Evolutionary conservation across 345 rosid species (phyloP).

Genomic region (Dipteronia sinensis): DNA sequence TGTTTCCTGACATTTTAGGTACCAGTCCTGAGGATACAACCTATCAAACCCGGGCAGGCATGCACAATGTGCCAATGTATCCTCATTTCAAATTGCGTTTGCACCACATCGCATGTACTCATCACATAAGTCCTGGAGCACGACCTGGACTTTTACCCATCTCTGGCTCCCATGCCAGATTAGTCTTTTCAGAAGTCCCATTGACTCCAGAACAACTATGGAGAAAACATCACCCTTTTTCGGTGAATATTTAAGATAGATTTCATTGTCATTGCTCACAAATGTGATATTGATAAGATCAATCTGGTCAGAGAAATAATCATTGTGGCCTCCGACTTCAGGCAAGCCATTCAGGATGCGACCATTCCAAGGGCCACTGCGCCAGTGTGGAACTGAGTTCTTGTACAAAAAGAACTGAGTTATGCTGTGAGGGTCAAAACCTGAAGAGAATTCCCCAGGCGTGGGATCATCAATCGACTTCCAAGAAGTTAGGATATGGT

Average conservation of each 20-base stretch:
- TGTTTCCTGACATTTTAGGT: not conserved
- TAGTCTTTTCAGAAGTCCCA: not conserved
- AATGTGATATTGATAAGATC: not conserved
- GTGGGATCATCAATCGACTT: conserved; percentile 29
- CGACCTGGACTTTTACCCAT: conserved; percentile 13
- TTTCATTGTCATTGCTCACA: not conserved
- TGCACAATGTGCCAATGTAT: not conserved
- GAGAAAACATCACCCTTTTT: not conserved
- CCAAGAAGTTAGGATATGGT: conserved; percentile 27
- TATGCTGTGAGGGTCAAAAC: conserved; percentile 10
- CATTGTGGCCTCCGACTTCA: not conserved
- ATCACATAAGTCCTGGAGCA: conserved; percentile 22
- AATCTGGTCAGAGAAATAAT: not conserved
- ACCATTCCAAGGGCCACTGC: conserved; percentile 23
- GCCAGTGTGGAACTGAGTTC: not conserved
- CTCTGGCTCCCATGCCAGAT: conserved; percentile 7
- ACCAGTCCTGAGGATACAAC: not conserved
- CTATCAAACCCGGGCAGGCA: conserved; percentile 25
- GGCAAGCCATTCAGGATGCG: not conserved
- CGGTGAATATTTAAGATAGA: not conserved
- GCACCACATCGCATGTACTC: conserved; percentile 22
- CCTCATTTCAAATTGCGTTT: conserved; percentile 12
- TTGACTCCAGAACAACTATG: not conserved
- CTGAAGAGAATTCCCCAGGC: not conserved
- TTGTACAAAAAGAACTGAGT: conserved; percentile 2